Percentiles rank a stretch among this genome's conserved stretches.
Evolutionary conservation across 805 yeast species (phyloP).

Genomic region (Saturnispora dispora): DNA sequence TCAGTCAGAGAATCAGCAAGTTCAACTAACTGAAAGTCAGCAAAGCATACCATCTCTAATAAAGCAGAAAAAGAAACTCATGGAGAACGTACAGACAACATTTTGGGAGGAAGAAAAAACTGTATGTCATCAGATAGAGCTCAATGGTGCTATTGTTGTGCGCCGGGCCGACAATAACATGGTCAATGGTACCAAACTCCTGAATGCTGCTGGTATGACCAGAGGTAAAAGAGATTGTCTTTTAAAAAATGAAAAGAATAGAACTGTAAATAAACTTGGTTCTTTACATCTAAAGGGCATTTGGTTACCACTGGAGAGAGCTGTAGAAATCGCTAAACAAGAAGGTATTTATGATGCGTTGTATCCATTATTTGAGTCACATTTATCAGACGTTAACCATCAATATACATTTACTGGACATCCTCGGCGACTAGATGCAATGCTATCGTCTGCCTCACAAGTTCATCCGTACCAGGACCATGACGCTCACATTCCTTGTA

Average conservation of each 20-base stretch:
- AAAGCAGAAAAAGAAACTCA: background rate
- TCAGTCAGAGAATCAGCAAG: background rate
- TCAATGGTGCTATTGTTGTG: constrained; percentile 57
- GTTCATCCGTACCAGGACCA: background rate
- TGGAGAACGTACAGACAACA: constrained; percentile 32
- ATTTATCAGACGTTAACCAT: constrained; percentile 1
- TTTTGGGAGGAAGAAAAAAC: constrained; percentile 75
- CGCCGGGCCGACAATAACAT: constrained; percentile 64
- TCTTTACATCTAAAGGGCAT: constrained; percentile 71
- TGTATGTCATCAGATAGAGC: constrained; percentile 62
- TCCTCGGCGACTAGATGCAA: background rate
- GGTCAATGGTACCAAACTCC: constrained; percentile 62
- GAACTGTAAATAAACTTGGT: constrained; percentile 67
- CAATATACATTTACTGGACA: background rate
- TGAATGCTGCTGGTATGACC: constrained; percentile 66
- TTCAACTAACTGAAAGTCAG: background rate
- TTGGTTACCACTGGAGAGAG: constrained; percentile 69
- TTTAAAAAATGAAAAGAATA: constrained; percentile 52
- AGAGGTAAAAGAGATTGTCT: constrained; percentile 67
- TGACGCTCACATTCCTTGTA: background rate
- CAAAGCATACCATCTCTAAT: background rate
- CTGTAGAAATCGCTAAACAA: constrained; percentile 57
- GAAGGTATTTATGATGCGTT: constrained; percentile 52
- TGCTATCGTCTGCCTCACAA: background rate
- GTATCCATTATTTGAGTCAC: constrained; percentile 45